phyloP scores from a whole-genome alignment of 2,329 filamentous ascomycete species.

The Alternaria atra region DNA sequence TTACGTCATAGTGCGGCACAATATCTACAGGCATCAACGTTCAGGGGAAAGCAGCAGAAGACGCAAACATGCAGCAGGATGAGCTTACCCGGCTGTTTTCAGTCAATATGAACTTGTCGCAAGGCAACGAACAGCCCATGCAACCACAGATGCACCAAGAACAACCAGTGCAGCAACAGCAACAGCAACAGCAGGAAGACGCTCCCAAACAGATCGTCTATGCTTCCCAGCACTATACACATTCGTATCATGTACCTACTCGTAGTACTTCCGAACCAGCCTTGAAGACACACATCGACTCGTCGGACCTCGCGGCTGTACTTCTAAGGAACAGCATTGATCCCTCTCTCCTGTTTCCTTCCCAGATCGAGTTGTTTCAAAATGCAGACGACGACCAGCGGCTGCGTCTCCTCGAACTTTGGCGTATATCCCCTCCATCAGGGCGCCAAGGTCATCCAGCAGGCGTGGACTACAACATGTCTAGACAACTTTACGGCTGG shows the following conservation, averaged over 20 bases:
- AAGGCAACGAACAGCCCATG: slow-evolving; percentile 50
- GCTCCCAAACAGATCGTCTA: slow-evolving; percentile 68
- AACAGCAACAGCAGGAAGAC: slow-evolving; percentile 29
- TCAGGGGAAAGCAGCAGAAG: slow-evolving; percentile 40
- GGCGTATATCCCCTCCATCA: slow-evolving; percentile 78
- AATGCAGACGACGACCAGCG: slow-evolving; percentile 77
- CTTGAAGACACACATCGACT: slow-evolving; percentile 42
- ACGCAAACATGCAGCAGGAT: slow-evolving; percentile 70
- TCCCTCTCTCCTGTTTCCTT: slow-evolving; percentile 71
- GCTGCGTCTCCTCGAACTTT: slow-evolving; percentile 80
- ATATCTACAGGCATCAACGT: slow-evolving; percentile 56
- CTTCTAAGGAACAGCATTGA: slow-evolving; percentile 75
- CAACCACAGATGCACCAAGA: slow-evolving; percentile 48
- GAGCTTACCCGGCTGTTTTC: slow-evolving; percentile 84
- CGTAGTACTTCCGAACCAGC: slow-evolving; percentile 42
- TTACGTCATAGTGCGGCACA: slow-evolving; percentile 57
- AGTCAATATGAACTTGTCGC: slow-evolving; percentile 72
- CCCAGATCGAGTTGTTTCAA: slow-evolving; percentile 81
- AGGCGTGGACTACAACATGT: slow-evolving; percentile 57
- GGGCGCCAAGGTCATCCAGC: slow-evolving; percentile 44
- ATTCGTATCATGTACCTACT: slow-evolving; percentile 72
- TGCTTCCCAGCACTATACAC: slow-evolving; percentile 84
- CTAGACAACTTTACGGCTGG: slow-evolving; percentile 59
- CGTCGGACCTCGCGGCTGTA: slow-evolving; percentile 62
- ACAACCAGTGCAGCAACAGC: slow-evolving; percentile 20